Evolutionary conservation across 176 grass and related monocot species (phyloP), one percentile per base, ranked within the genome.

Genomic region (Triticum urartu): DNA sequence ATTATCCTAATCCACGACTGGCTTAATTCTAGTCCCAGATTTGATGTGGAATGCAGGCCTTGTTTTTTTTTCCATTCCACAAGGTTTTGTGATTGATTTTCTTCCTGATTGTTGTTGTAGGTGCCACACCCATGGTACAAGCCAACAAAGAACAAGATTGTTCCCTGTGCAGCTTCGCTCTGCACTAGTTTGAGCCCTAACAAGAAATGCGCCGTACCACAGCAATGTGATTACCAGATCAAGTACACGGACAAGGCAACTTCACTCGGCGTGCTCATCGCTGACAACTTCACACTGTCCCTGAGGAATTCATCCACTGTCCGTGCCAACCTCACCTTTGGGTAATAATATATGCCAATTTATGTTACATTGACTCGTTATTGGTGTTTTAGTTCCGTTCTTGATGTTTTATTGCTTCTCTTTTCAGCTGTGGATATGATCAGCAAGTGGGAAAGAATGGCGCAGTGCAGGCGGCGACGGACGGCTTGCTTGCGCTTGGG

Each of bases 401-500:
- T 39, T 77, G 48, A 91, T 47, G 43, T 47, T 47, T 47, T 4
- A 12, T 52, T 88, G 6, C 20, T 80, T 88, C 74, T 75, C 2
- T 74, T 36, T 17, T 30, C 72, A 98, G 93, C 62, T 98, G 93
- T 78, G 96, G 96, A 11, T 98, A 98, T 74, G 86, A 98, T 54
- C 96, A 98, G 74, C 81, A 95, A 52, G 88, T 95, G 30, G 68
- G 84, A 9, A 86, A 63, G 72, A 80, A 91, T 75, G 91, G 91
- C 21, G 77, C 35, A 4, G 36, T 43, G 7, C 75, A 68, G 45
- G 87, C 81, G 4, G 6, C 22, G 5, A 95, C 92, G 11, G 96
- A 98, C 0, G 96, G 96, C 78, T 25, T 98, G 68, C 91, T 98
- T 56, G 96, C 88, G 28, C 91, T 98, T 13, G 96, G 96, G 77